These are phyloP conservation scores for Hemerocallis citrina DNA, from an alignment of 106 monocot species.

Conservation along the genomic window DNA sequence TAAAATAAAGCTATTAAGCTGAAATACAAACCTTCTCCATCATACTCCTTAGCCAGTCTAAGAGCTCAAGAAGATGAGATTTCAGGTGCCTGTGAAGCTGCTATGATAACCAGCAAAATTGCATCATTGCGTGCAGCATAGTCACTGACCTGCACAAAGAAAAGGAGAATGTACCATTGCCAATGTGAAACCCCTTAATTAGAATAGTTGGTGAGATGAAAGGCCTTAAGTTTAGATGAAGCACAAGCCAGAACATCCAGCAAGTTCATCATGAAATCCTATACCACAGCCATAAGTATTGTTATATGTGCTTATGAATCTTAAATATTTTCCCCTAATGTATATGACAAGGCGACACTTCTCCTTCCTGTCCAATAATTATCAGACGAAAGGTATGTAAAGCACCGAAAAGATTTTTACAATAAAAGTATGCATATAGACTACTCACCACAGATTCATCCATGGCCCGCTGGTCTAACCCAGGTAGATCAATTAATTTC, in stretches of 20 bases:
- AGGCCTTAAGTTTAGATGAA: too few species aligned
- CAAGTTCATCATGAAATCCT: neutral
- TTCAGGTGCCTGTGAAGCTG: constrained; percentile 81
- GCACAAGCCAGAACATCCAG: neutral
- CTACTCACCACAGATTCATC: constrained; percentile 77
- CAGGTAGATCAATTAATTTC: constrained; percentile 89
- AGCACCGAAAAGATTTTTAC: neutral
- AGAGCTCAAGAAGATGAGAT: constrained; percentile 83
- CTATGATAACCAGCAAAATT: constrained; percentile 72
- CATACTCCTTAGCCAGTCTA: constrained; percentile 73
- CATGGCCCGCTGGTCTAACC: constrained; percentile 75
- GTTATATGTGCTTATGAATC: neutral
- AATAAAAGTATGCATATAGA: neutral
- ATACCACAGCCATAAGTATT: neutral
- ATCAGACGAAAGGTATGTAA: neutral
- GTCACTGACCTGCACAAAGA: constrained; percentile 49
- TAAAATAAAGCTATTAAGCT: neutral
- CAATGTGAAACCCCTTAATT: too few species aligned
- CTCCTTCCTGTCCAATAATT: neutral
- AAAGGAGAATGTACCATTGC: neutral
- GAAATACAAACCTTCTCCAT: constrained; percentile 58
- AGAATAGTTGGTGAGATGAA: too few species aligned
- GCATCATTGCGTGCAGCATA: constrained; percentile 92
- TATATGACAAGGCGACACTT: neutral
- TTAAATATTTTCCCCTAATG: neutral